These are phyloP conservation scores for Colletotrichum orbiculare DNA, from an alignment of 2,329 filamentous ascomycete species.

Conservation along the genomic window DNA sequence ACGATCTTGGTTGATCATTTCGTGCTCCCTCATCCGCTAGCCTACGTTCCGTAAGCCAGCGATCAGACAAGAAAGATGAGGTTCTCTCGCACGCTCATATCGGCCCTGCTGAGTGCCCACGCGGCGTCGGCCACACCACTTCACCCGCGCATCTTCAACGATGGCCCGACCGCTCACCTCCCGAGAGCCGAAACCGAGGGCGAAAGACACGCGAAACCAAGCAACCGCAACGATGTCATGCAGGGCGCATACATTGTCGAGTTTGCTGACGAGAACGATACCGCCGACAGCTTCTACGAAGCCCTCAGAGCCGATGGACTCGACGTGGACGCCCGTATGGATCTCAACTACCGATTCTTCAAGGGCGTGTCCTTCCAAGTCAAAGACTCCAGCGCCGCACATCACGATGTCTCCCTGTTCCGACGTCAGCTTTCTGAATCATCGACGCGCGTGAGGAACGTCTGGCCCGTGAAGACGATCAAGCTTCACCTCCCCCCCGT, in stretches of 20 bases:
- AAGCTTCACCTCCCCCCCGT: conserved; percentile 35
- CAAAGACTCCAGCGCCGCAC: conserved; percentile 40
- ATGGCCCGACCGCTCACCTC: not conserved
- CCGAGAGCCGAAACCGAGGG: not conserved
- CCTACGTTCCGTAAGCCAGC: conserved; percentile 10
- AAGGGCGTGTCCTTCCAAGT: conserved; percentile 41
- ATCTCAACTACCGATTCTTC: conserved; percentile 41
- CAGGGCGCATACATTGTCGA: conserved; percentile 43
- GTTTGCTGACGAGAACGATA: conserved; percentile 37
- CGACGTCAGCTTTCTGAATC: conserved; percentile 38
- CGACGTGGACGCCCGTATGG: conserved; percentile 38
- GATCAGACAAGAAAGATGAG: conserved; percentile 20
- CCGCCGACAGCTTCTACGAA: conserved; percentile 30
- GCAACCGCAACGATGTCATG: conserved; percentile 13
- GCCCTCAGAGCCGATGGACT: conserved; percentile 34
- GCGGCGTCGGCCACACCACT: conserved; percentile 13
- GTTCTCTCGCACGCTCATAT: conserved; percentile 13
- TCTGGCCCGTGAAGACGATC: conserved; percentile 45
- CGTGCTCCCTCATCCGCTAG: not conserved
- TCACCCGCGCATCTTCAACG: conserved; percentile 15
- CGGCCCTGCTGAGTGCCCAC: conserved; percentile 17
- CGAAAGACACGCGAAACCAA: not conserved
- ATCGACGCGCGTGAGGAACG: conserved; percentile 40
- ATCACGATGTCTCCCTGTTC: conserved; percentile 35
- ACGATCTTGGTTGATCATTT: not conserved